Conservation (phyloP, 495 filamentous ascomycete species). For the Aspergillus baeticus region DNA sequence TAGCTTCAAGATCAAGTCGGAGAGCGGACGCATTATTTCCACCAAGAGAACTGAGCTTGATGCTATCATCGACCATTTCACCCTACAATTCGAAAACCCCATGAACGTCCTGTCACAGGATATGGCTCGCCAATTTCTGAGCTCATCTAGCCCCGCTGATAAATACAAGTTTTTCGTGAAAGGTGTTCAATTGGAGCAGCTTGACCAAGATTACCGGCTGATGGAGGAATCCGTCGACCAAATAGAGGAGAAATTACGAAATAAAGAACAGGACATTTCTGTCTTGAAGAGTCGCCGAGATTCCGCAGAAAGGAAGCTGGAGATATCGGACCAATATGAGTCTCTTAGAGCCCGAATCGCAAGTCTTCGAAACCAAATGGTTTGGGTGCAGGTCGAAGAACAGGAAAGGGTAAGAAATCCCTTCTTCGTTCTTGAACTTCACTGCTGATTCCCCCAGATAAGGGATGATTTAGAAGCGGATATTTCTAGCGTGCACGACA, state of each 20-base stretch:
- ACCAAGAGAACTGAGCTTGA: constrained; percentile 87
- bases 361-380: constrained; percentile 57
- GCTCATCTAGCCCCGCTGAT: constrained; percentile 70
- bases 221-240: constrained; percentile 69
- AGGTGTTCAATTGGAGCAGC: constrained; percentile 87
- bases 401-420: constrained; percentile 41
- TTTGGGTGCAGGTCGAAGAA: constrained; percentile 70
- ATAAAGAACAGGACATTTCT: constrained; percentile 47
- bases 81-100: constrained; percentile 93
- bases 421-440: constrained; percentile 2
- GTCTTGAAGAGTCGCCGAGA: constrained; percentile 44
- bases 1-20: constrained; percentile 83
- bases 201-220: constrained; percentile 87
- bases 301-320: constrained; percentile 50
- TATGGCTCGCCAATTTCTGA: constrained; percentile 89
- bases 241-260: constrained; percentile 58
- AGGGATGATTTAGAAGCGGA: constrained; percentile 32
- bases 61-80: constrained; percentile 87
- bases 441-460: constrained; percentile 22
- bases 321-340: constrained; percentile 57
- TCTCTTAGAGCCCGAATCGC: constrained; percentile 51
- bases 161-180: constrained; percentile 98
- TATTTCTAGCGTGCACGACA: constrained; percentile 34
- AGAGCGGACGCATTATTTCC: constrained; percentile 68
- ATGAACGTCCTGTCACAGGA: constrained; percentile 98